Base-by-base conservation (phyloP, 2,329 filamentous ascomycete genomes). In the Aspergillus uvarum region DNA sequence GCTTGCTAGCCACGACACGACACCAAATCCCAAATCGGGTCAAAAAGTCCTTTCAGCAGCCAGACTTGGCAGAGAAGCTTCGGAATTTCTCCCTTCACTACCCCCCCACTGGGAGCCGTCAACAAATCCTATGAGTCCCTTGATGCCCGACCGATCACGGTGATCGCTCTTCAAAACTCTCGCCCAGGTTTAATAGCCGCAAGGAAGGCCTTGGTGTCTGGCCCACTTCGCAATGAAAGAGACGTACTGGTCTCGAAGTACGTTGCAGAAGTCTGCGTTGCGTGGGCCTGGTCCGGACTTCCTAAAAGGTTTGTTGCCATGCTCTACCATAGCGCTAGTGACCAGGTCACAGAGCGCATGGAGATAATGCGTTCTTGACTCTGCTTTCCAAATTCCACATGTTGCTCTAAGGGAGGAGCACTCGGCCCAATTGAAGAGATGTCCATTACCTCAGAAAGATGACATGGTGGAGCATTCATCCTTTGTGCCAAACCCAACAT, bases 401-500 rank as follows among this genome's bases (percentile, higher is more conserved):
- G 21, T 2, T n/a, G 19, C 19, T 55, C 16, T 16, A 22, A n/a
- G 29, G 6, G 21, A 14, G 35, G 5, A 24, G n/a, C n/a, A 35
- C 16, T 51, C 44, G 47, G 50, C 26, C 55, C 32, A 21, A 58
- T 58, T 14, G 48, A 55, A 5, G 12, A 38, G 21, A 22, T 24
- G 31, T 21, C 26, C 47, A 29, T 52, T 19, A 19, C 6, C 16
- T 29, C 16, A 38, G 29, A 24, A 35, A 44, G 16, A 31, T 16
- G 22, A 5, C 14, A 29, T 53, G 26, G 58, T 63, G 58, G 56
- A 58, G 51, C 21, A 61, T 59, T 51, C 21, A 51, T 52, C 53
- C 47, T 59, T 57, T 61, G 29, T 68, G 54, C 70, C 72, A 74
- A 76, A 68, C 76, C 76, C 68, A 77, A 77, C 72, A 65, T 52